Evolutionary conservation across 176 grass and related monocot genomes (phyloP).

Genomic region (Bonia amplexicaulis): DNA sequence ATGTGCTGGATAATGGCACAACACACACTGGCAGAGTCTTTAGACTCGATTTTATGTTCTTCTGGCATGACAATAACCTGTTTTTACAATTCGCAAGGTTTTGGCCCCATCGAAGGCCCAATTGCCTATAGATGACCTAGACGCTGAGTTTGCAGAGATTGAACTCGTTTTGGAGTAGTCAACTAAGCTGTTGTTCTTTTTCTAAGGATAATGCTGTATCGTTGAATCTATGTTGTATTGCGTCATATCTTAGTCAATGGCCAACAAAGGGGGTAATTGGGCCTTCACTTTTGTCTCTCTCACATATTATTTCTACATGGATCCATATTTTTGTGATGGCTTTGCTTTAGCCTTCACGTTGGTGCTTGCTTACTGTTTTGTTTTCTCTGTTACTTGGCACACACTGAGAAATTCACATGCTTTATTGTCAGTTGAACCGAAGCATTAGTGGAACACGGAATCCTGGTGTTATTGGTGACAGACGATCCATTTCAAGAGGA

Average conservation of each 20-base stretch:
- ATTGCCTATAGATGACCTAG: not conserved
- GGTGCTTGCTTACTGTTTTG: slow-evolving; percentile 12
- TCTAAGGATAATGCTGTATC: slow-evolving; percentile 4
- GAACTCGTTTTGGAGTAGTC: not conserved
- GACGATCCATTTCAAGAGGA: slow-evolving; percentile 91
- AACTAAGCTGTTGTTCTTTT: not conserved
- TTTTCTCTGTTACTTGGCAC: not conserved
- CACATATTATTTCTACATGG: not conserved
- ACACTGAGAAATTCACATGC: slow-evolving; percentile 6
- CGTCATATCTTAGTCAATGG: not conserved
- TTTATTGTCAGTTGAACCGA: slow-evolving; percentile 77
- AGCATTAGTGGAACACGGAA: slow-evolving; percentile 59
- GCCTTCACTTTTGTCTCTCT: not conserved
- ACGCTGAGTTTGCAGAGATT: not conserved
- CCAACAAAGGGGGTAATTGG: not conserved
- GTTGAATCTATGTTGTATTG: not conserved
- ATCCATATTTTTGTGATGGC: slow-evolving; percentile 11
- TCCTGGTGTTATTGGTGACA: slow-evolving; percentile 92
- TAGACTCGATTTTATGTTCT: not conserved
- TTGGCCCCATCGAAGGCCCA: not conserved
- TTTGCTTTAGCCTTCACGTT: slow-evolving; percentile 9
- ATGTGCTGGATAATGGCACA: not conserved
- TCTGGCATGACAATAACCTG: not conserved
- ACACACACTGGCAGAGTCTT: not conserved
- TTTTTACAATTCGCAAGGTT: not conserved